Percentiles rank a stretch among this genome's conserved stretches.
Conservation (phyloP, 129 eudicot genomes). For the Chrysanthemum seticuspe region DNA sequence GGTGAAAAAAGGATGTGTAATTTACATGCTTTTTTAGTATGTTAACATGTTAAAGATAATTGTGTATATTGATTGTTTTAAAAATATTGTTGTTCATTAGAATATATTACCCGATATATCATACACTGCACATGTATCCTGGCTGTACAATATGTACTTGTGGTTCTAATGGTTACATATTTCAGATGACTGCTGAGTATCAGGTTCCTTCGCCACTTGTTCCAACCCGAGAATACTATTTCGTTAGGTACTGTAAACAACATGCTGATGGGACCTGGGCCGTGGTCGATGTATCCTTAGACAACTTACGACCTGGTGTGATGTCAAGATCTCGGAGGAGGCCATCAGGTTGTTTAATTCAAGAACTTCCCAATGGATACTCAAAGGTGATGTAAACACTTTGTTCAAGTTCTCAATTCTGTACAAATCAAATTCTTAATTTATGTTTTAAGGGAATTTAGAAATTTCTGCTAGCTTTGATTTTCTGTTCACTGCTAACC, state of each 20-base stretch:
- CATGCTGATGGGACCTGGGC: conserved; percentile 54
- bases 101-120: too few species aligned
- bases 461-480: not conserved
- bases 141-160: not conserved
- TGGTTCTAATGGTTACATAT: not conserved
- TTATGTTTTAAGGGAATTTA: not conserved
- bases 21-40: too few species aligned
- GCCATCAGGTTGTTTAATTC: conserved; percentile 57
- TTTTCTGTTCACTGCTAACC: too few species aligned
- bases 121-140: too few species aligned
- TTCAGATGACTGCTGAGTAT: conserved; percentile 50
- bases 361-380: conserved; percentile 51
- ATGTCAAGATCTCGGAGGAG: conserved; percentile 31
- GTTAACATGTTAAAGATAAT: too few species aligned
- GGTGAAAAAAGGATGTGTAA: too few species aligned
- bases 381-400: conserved; percentile 42
- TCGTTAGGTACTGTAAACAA: conserved; percentile 53
- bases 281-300: conserved; percentile 57
- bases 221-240: conserved; percentile 50
- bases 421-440: not conserved
- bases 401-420: not conserved
- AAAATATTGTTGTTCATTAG: too few species aligned
- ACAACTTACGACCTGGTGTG: conserved; percentile 33
- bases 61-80: too few species aligned
- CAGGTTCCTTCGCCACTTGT: conserved; percentile 52